Conservation (phyloP, 2,329 filamentous ascomycete species). For the Neofusicoccum umdonicola region DNA sequence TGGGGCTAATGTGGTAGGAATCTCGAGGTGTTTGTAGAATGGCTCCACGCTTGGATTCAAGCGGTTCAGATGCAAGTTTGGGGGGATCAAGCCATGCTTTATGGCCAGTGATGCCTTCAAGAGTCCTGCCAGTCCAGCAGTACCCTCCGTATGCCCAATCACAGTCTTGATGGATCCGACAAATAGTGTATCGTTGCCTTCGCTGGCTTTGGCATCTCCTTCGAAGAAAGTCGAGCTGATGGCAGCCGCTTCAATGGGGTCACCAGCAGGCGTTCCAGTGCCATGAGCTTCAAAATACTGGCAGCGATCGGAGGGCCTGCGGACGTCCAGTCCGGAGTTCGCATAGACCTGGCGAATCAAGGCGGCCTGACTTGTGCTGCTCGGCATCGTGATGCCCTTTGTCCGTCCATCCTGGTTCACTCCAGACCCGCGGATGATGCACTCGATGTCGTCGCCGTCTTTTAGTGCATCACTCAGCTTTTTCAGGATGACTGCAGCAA, state of each 20-base stretch:
- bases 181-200: constrained; percentile 6
- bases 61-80: constrained; percentile 31
- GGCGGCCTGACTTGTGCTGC: constrained; percentile 31
- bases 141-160: constrained; percentile 38
- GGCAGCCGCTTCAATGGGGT: constrained; percentile 26
- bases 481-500: constrained; percentile 53
- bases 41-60: constrained; percentile 29
- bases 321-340: constrained; percentile 32
- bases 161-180: constrained; percentile 30
- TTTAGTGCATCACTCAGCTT: constrained; percentile 46
- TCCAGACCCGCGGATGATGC: constrained; percentile 36
- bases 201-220: background rate
- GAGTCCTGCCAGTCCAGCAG: constrained; percentile 32
- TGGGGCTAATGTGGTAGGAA: constrained; percentile 11
- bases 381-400: constrained; percentile 42
- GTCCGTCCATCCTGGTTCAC: constrained; percentile 41
- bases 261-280: constrained; percentile 39
- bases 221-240: constrained; percentile 22
- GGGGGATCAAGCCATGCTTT: constrained; percentile 31
- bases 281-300: constrained; percentile 43
- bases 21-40: constrained; percentile 12
- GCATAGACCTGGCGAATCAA: constrained; percentile 37
- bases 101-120: constrained; percentile 38
- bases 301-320: constrained; percentile 16
- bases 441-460: constrained; percentile 47